Percentiles rank a stretch among this genome's conserved stretches.
Evolutionary conservation across 305 asterid genomes (phyloP).

Genomic region (Fraxinus sp.): DNA sequence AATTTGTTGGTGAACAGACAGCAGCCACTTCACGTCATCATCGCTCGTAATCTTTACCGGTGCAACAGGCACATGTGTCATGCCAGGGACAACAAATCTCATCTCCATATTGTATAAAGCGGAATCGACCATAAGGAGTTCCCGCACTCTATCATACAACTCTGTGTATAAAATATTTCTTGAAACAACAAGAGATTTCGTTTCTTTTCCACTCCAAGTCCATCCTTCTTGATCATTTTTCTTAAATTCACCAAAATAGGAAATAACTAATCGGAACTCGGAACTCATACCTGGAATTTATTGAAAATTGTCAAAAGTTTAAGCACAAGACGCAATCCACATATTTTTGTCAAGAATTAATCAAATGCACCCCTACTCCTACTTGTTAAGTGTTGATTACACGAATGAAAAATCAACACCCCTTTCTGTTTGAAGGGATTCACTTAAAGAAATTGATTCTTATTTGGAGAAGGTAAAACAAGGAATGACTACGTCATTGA

Average conservation of each 20-base stretch:
- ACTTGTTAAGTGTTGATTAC: neutral
- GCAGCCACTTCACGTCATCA: neutral
- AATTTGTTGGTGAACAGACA: neutral
- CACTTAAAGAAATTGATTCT: neutral
- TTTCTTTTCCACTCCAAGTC: slow-evolving; percentile 1
- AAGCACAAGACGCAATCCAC: neutral
- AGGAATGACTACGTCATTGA: neutral
- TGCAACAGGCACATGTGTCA: neutral
- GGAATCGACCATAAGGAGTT: neutral
- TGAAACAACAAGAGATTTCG: neutral
- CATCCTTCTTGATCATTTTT: neutral
- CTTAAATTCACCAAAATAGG: slow-evolving; percentile 1
- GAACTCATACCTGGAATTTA: neutral
- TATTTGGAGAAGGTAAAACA: neutral
- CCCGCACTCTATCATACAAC: neutral
- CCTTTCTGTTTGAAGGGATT: neutral
- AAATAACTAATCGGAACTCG: neutral
- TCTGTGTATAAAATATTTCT: neutral
- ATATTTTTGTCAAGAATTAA: neutral
- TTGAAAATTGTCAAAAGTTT: neutral
- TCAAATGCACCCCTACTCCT: neutral
- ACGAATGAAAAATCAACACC: neutral
- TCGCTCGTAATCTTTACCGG: neutral
- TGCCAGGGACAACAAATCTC: neutral
- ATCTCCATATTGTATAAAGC: neutral